Percentiles rank a stretch among this genome's conserved stretches.
phyloP scores from a whole-genome alignment of 2,329 filamentous ascomycete genomes.

The Talaromyces sp. region DNA sequence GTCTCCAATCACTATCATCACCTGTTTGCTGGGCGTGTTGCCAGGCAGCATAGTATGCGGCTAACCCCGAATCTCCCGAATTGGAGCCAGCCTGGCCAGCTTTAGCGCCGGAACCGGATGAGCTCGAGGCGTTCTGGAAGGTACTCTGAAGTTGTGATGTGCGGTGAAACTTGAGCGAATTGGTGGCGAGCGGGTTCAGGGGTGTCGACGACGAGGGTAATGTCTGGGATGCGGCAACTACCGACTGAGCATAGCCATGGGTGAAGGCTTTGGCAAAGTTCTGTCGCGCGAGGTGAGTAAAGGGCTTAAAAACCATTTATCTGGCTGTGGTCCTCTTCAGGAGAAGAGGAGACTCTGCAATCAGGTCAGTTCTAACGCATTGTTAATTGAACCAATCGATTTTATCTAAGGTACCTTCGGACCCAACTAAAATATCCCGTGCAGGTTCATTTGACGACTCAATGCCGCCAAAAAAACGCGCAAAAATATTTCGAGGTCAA shows the following conservation, averaged over 20 bases:
- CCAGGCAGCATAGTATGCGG: constrained; percentile 88
- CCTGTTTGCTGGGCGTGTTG: constrained; percentile 69
- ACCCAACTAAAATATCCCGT: constrained; percentile 59
- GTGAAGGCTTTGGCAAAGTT: constrained; percentile 95
- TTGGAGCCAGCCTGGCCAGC: constrained; percentile 57
- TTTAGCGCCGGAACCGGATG: constrained; percentile 49
- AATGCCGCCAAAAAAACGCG: constrained; percentile 64
- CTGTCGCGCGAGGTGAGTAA: constrained; percentile 85
- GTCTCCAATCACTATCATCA: constrained; percentile 78
- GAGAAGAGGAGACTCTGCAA: constrained; percentile 53
- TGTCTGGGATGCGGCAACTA: constrained; percentile 91
- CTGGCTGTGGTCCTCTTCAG: constrained; percentile 62
- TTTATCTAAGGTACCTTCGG: constrained; percentile 56
- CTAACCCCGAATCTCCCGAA: constrained; percentile 63
- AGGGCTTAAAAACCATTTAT: constrained; percentile 83
- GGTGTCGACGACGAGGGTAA: constrained; percentile 54
- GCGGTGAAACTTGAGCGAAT: constrained; percentile 48
- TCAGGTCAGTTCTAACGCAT: constrained; percentile 19
- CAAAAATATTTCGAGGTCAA: constrained; percentile 11
- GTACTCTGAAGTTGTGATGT: constrained; percentile 69
- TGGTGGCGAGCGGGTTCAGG: constrained; percentile 51
- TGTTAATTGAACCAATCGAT: neutral
- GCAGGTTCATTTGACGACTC: constrained; percentile 99
- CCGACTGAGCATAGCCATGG: constrained; percentile 95
- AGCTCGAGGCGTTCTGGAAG: constrained; percentile 61